Evolutionary conservation across 768 basidiomycete genomes (phyloP), one percentile per base, ranked within the genome.

Genomic region (Termitomyces heimii): DNA sequence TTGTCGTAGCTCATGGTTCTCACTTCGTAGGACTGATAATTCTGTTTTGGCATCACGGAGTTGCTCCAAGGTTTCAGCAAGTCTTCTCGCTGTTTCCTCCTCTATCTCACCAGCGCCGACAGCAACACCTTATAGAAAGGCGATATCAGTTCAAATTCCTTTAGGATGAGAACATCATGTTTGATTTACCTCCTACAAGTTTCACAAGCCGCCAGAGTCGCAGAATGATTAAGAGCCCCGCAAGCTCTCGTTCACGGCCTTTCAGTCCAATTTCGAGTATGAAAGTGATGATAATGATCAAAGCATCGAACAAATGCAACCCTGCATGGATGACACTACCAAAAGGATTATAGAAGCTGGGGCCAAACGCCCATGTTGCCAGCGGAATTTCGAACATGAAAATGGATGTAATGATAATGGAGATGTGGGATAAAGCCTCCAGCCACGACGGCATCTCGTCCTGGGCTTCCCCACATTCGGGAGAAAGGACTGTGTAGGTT

Each of bases 191-290:
- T 70, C 75, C 73, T 34, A 90, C 84, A 13, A 93, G 75, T 66
- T 92, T 90, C 26, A 92, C 80, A 32, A 93, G 73, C 26, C 91
- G 78, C 91, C 92, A 92, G 14, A 93, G 68, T 69, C 91, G 90
- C 29, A 93, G 73, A 20, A 88, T 72, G 42, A 93, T 77, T 34
- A 93, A 79, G 26, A 93, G 71, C 6, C 78, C 81, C 1, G 84
- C 86, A 22, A 92, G 77, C 64, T 93, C 88, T 58, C 82, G 73
- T 65, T 88, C 86, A 53, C 72, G 77, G 2, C 91, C 90, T 63
- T 77, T 79, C 14, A 93, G 73, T 9, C 80, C 76, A 7, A 86
- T 75, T 67, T 93, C 92, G 32, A 92, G 77, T 6, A 84, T 70
- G 66, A 92, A 90, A 0, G 90, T 92, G 7, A 80, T 78, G 57